Base-by-base conservation (phyloP, 2,329 filamentous ascomycete species). In the Clonostachys rosea region DNA sequence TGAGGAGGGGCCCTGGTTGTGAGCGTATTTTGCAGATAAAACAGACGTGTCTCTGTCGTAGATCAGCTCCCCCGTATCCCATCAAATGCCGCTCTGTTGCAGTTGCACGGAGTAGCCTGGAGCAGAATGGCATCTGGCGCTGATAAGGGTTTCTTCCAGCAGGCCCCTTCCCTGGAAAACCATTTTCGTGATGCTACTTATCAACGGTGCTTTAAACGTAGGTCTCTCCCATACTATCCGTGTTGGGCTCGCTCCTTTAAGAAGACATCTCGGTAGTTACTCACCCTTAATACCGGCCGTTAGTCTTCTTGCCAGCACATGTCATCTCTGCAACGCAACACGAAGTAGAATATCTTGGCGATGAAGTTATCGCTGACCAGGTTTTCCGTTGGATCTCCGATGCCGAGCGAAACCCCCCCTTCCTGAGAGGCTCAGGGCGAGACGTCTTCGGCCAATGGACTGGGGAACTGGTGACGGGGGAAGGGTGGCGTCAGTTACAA, bases 401-500 rank as follows among this genome's bases (percentile, higher is more conserved):
- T 58, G 79, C 85, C 1, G 86, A 89, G 61, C 73, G 68, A 40
- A 83, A 86, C 52, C 75, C 78, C 41, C 84, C 84, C 0, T 79
- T 81, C 34, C 63, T 88, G 8, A 69, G 67, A 42, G 75, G 75
- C 5, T 73, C 73, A 40, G 76, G 79, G 2, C 71, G 80, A 11
- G 78, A 84, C 56, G 76, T 78, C 0, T 87, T 87, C 59, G 84
- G 86, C 1, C 70, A 72, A 44, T 76, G 76, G 44, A 75, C 68
- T 7, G 77, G 79, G 42, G 74, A 81, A 34, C 66, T 89, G 2
- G 71, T 86, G 35, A 84, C 84, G 1, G 75, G 77, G 1, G 76
- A 84, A 52, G 86, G 87, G 30, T 90, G 86, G 86, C 71, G 74
- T 37, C 68, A 73, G 39, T 67, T 87, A 3, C 81, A 84, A 53